Evolutionary conservation across 2,329 filamentous ascomycete genomes (phyloP).

Genomic region (Aspergillus sp.): DNA sequence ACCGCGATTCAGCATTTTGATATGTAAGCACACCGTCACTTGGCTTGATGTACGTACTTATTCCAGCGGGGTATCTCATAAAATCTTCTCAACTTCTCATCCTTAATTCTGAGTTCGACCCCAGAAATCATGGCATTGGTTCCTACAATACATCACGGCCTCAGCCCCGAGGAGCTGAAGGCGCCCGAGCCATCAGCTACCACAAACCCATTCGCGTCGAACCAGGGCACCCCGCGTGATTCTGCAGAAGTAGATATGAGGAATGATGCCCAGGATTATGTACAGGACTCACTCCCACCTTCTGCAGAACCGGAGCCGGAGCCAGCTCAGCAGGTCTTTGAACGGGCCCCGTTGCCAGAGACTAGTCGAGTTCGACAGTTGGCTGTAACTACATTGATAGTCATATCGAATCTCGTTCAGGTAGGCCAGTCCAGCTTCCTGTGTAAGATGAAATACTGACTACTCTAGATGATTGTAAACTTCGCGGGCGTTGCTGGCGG

Average conservation of each 20-base stretch:
- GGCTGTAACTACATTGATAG: slow-evolving; percentile 21
- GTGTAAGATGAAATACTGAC: neutral
- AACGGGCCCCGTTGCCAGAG: slow-evolving; percentile 15
- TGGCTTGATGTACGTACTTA: no score
- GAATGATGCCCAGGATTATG: neutral
- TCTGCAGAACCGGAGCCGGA: slow-evolving; percentile 16
- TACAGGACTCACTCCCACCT: neutral
- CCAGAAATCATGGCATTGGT: slow-evolving; percentile 1
- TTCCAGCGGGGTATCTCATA: no score
- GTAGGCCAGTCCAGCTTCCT: slow-evolving; percentile 8
- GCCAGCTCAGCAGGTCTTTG: slow-evolving; percentile 20
- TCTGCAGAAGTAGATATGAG: neutral
- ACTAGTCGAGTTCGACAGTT: slow-evolving; percentile 19
- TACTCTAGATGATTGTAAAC: slow-evolving; percentile 28
- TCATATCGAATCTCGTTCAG: slow-evolving; percentile 29
- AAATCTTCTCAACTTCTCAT: neutral
- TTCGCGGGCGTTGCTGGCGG: slow-evolving; percentile 28
- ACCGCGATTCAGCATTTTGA: neutral
- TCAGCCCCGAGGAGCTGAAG: neutral
- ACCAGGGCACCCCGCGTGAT: neutral
- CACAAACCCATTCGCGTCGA: neutral
- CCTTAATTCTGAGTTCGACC: no score
- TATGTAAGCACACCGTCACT: neutral
- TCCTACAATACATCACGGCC: slow-evolving; percentile 5
- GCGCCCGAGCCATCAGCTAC: neutral